A percentile compares a stretch with the other conserved stretches of the same genome.
phyloP scores from a whole-genome alignment of 305 asterid genomes.

The Lippia alba region DNA sequence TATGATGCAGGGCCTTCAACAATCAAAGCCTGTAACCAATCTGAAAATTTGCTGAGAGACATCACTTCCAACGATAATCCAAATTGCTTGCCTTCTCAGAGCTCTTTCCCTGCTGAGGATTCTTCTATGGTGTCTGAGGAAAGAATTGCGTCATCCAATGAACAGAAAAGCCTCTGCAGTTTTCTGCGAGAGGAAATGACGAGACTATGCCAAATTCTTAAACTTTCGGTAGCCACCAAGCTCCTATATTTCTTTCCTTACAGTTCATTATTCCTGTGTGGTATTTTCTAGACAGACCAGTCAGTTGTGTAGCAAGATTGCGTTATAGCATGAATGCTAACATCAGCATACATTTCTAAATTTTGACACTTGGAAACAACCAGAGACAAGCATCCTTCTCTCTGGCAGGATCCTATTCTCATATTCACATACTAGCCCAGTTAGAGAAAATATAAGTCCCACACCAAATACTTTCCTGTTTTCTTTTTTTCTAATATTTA shows the following conservation, averaged over 20 bases:
- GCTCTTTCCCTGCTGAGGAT: slow-evolving; percentile 38
- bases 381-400: slow-evolving; percentile 2
- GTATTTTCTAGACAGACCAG: slow-evolving; percentile 4
- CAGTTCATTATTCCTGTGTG: slow-evolving; percentile 4
- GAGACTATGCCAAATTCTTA: slow-evolving; percentile 66
- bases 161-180: slow-evolving; percentile 54
- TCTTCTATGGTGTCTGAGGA: slow-evolving; percentile 40
- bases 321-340: neutral
- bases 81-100: slow-evolving; percentile 33
- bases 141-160: slow-evolving; percentile 41
- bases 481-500: neutral
- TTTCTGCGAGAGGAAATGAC: slow-evolving; percentile 61
- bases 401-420: slow-evolving; percentile 13
- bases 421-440: slow-evolving; percentile 6
- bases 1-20: slow-evolving; percentile 48
- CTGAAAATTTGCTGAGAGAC: slow-evolving; percentile 40
- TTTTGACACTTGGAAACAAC: slow-evolving; percentile 25
- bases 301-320: slow-evolving; percentile 19
- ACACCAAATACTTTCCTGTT: neutral
- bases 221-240: slow-evolving; percentile 65
- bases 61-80: slow-evolving; percentile 23
- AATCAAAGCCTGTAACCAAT: slow-evolving; percentile 37
- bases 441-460: neutral
- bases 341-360: neutral
- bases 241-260: slow-evolving; percentile 28